Evolutionary conservation across 2,329 filamentous ascomycete species (phyloP), one percentile per base, ranked within the genome.

Genomic region (Alternaria brassicicola): DNA sequence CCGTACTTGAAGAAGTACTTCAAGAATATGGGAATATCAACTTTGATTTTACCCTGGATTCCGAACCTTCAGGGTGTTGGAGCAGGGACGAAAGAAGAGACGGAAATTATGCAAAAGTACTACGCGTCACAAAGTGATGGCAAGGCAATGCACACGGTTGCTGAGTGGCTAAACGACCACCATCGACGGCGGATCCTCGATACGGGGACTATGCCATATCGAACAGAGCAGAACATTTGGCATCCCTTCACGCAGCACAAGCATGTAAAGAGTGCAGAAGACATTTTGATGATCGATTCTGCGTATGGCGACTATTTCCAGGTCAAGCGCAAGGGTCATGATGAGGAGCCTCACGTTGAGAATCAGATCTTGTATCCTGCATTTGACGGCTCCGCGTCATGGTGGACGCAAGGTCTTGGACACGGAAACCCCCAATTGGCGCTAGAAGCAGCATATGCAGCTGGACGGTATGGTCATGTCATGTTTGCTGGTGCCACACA

Each of bases 391-490:
- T 95, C 91, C 0, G 91, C 91, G 1, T 94, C 91, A 0, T 96
- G 92, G 92, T 96, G 92, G 92, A 96, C 92, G 0, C 92, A 96
- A 76, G 66, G 92, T 2, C 83, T 96, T 0, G 92, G 92, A 1
- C 92, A 96, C 64, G 89, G 88, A 6, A 93, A 91, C 66, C 85
- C 91, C 0, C 79, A 83, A 0, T 81, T 96, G 1, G 85, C 90
- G 0, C 83, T 95, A 2, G 87, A 90, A 0, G 91, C 91, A 2
- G 90, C 92, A 0, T 89, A 95, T 70, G 91, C 92, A 0, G 90
- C 92, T 1, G 91, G 92, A 7, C 84, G 91, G 26, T 96, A 95
- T 69, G 92, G 92, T 0, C 92, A 96, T 75, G 90, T 95, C 65
- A 95, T 96, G 89, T 95, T 96, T 69, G 90, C 91, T 0, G 88